Percentiles rank a stretch among this genome's conserved stretches.
Evolutionary conservation across 2,329 filamentous ascomycete genomes (phyloP).

Genomic region (Pseudogymnoascus sp.): DNA sequence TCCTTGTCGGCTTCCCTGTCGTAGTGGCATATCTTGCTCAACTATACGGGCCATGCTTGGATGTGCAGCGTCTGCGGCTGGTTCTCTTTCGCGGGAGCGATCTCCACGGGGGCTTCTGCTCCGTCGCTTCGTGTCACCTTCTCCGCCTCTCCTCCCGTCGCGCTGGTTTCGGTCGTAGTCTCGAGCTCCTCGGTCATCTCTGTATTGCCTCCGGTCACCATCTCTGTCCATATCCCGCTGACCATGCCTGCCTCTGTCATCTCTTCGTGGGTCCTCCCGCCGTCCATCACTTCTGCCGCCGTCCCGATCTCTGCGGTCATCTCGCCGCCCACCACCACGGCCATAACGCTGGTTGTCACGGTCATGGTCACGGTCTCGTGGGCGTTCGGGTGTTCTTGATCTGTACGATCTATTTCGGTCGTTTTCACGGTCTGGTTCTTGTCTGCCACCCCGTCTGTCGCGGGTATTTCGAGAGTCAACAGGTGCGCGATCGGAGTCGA

Average conservation of each 20-base stretch:
- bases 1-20: constrained; percentile 17
- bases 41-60: not conserved
- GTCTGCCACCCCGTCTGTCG: constrained; percentile 31
- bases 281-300: constrained; percentile 29
- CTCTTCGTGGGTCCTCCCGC: constrained; percentile 30
- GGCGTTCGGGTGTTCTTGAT: not conserved
- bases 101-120: constrained; percentile 15
- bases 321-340: constrained; percentile 15
- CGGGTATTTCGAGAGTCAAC: constrained; percentile 9
- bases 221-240: constrained; percentile 31
- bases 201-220: constrained; percentile 2
- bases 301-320: constrained; percentile 32
- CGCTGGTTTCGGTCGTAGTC: constrained; percentile 21
- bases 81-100: constrained; percentile 1
- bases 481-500: constrained; percentile 16
- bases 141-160: not conserved
- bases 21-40: constrained; percentile 4
- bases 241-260: constrained; percentile 25
- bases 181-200: constrained; percentile 18
- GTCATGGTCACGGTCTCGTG: constrained; percentile 24
- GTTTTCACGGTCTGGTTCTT: constrained; percentile 23
- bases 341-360: not conserved
- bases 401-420: constrained; percentile 29
- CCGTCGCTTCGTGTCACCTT: not conserved
- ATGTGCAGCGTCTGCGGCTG: not conserved